Evolutionary conservation across 2,329 filamentous ascomycete genomes (phyloP).

Genomic region (Fusarium liriodendri): DNA sequence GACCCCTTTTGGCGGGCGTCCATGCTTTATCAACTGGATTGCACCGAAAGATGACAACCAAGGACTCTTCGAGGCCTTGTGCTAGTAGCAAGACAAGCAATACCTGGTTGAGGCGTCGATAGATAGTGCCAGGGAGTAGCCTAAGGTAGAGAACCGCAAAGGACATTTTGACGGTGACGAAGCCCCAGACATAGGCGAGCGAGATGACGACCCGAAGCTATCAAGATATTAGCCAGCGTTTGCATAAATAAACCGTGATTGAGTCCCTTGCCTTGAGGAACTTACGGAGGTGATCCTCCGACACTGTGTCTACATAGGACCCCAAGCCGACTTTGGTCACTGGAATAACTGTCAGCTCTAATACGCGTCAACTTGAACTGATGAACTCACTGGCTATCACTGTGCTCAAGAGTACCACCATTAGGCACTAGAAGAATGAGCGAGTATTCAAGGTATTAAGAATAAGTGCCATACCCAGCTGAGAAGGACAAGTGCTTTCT

Average conservation of each 20-base stretch:
- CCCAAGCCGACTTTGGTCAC: neutral
- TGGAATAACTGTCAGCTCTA: neutral
- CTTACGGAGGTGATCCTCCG: neutral
- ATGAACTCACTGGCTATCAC: neutral
- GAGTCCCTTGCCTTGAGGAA: neutral
- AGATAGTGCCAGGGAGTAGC: neutral
- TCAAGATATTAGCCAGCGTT: neutral
- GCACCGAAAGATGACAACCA: neutral
- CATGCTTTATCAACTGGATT: neutral
- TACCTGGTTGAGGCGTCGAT: neutral
- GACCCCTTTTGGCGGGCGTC: neutral
- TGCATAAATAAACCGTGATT: too few relatives aligned
- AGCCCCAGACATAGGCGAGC: neutral
- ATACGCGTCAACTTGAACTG: rapidly evolving
- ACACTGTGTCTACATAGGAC: neutral
- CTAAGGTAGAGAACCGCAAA: neutral
- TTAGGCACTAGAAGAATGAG: neutral
- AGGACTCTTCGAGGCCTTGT: neutral
- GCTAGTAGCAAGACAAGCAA: neutral
- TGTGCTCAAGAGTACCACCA: neutral
- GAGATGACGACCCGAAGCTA: neutral
- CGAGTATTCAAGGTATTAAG: neutral
- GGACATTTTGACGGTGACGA: neutral
- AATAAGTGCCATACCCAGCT: neutral
- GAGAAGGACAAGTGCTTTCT: neutral